Evolutionary conservation across 768 basidiomycete genomes (phyloP), one percentile per base, ranked within the genome.

Genomic region (Leucocoprinus leucothites): DNA sequence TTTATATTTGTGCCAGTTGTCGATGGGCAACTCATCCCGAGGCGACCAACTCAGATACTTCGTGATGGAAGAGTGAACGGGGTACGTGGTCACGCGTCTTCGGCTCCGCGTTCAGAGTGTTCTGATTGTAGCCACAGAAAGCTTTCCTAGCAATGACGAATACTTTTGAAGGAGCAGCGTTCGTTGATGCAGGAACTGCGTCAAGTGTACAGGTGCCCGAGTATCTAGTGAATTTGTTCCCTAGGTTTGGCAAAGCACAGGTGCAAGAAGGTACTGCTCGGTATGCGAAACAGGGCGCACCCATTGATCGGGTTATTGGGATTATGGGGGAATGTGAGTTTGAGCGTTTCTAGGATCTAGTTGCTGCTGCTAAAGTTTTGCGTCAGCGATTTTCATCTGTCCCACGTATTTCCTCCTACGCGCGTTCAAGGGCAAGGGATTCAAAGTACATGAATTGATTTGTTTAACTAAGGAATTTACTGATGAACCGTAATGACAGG

Each of bases 1-100:
- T 77, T 67, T 28, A 54, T 64, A 16, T 78, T 76, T 42, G 69
- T 70, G 11, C 79, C 80, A 0, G 78, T 82, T n/a, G 71, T 82
- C 2, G 80, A 82, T 60, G 80, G 76, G 1, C 66, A 63, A 1
- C 74, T 78, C 54, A 79, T 81, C 31, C 63, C 69, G 0, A 72
- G 75, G 40, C 64, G 75, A n/a, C 77, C 79, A 5, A 75, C 67
- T 0, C 53, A 69, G 44, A 65, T 74, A 3, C 53, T 82, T 19
- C 59, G 61, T 7, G 64, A 67, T 31, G 69, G 74, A 16, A 69
- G 67, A 57, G 51, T 76, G 36, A 81, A 81, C 43, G 74, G 72
- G 18, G 78, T 81, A 48, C 16, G 73, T 61, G 38, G 16, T 38
- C 14, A 13, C n/a, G n/a, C n/a, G 16, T n/a, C 11, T 13, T 31